Conservation (phyloP, 1,284 basidiomycete species). For the Sanghuangporus weigelae region DNA sequence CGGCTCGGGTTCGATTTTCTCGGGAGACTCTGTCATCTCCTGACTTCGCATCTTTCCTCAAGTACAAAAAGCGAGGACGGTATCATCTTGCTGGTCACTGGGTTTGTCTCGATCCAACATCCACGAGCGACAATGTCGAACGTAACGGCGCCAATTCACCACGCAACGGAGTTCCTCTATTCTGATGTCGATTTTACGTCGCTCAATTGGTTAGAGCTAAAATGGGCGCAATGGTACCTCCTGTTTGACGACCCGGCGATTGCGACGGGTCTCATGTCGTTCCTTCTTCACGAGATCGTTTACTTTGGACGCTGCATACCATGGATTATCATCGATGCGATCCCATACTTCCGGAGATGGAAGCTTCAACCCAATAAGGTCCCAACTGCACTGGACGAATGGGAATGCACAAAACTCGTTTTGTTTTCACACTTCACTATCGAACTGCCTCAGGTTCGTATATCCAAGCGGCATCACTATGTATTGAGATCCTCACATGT, state of each 20-base stretch:
- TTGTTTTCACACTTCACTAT: constrained; percentile 95
- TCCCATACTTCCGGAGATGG: constrained; percentile 92
- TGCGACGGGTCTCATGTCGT: constrained; percentile 93
- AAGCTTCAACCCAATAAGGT: constrained; percentile 90
- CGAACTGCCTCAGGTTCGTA: constrained; percentile 84
- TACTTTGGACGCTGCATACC: constrained; percentile 97
- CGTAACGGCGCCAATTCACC: not conserved
- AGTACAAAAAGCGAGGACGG: not conserved
- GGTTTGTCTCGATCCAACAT: not conserved
- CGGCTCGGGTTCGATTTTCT: not conserved
- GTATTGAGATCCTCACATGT: not conserved
- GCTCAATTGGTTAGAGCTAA: constrained; percentile 72
- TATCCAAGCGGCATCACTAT: not conserved
- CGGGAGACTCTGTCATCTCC: not conserved
- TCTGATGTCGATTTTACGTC: constrained; percentile 56
- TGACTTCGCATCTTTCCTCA: not conserved
- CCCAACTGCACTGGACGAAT: constrained; percentile 80
- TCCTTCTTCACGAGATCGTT: constrained; percentile 93
- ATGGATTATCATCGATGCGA: constrained; percentile 94
- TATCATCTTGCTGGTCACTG: not conserved
- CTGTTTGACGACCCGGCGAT: constrained; percentile 87
- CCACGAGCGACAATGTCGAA: not conserved
- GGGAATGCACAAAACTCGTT: constrained; percentile 95
- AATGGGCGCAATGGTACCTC: constrained; percentile 84
- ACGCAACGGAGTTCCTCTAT: constrained; percentile 41